Evolutionary conservation across 1,284 basidiomycete species (phyloP).

Genomic region (Salmacisia buchloeana): DNA sequence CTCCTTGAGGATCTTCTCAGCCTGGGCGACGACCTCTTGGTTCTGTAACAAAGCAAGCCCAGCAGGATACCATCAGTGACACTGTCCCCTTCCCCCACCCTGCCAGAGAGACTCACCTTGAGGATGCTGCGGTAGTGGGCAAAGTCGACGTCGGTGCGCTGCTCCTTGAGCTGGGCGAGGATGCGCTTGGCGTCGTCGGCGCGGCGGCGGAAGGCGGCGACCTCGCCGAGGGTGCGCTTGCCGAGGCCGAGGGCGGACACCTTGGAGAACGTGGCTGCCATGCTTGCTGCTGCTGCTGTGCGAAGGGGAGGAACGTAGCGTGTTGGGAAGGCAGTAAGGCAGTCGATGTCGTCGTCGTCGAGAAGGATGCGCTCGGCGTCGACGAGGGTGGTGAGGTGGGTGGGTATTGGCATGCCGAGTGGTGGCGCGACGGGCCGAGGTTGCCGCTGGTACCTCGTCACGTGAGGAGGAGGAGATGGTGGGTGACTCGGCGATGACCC

Average conservation of each 20-base stretch:
- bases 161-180: conserved; percentile 64
- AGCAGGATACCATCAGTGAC: too few relatives aligned
- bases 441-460: too few relatives aligned
- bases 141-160: conserved; percentile 77
- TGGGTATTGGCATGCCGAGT: too few relatives aligned
- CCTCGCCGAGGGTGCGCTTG: conserved; percentile 54
- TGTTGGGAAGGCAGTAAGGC: not conserved
- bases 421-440: too few relatives aligned
- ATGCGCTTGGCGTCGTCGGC: conserved; percentile 80
- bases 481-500: too few relatives aligned
- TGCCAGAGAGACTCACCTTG: conserved; percentile 20
- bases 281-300: not conserved
- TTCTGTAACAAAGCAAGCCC: conserved; percentile 76
- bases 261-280: conserved; percentile 31
- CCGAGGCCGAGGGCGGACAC: conserved; percentile 46
- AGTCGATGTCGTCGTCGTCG: not conserved
- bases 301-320: not conserved
- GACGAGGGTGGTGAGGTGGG: too few relatives aligned
- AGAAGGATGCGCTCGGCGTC: too few relatives aligned
- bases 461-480: too few relatives aligned
- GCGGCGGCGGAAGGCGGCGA: conserved; percentile 95
- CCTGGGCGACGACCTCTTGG: conserved; percentile 82
- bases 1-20: conserved; percentile 77
- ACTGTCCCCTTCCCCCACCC: too few relatives aligned
- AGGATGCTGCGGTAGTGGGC: conserved; percentile 82